These are phyloP conservation scores for Cucurbita ficifolia DNA, from an alignment of 306 rosid species.

Conservation along the genomic window DNA sequence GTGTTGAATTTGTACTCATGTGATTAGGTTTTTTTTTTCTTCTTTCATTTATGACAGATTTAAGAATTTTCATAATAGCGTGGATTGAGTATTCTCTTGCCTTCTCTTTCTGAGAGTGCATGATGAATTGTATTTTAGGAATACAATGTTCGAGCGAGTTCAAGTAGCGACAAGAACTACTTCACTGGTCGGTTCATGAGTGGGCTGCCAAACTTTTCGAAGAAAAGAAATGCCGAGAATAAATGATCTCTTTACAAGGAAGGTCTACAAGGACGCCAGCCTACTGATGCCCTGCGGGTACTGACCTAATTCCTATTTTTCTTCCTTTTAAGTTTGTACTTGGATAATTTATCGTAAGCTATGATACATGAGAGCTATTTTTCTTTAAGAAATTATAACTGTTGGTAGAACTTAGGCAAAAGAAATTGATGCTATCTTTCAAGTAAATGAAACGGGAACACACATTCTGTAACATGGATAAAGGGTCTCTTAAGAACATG, in stretches of 20 bases:
- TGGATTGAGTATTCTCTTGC: not conserved
- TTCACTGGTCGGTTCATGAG: slow-evolving; percentile 65
- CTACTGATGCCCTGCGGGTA: slow-evolving; percentile 70
- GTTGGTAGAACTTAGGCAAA: not conserved
- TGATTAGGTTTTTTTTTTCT: not conserved
- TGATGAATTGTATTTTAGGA: slow-evolving; percentile 29
- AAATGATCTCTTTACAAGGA: slow-evolving; percentile 78
- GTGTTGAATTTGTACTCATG: not conserved
- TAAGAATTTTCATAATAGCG: not conserved
- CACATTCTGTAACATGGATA: not conserved
- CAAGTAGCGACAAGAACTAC: slow-evolving; percentile 54
- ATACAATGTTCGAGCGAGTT: slow-evolving; percentile 77
- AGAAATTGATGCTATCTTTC: not conserved
- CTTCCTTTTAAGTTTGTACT: not conserved
- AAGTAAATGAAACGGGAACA: not conserved
- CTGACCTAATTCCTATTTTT: not conserved
- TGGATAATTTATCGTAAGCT: not conserved
- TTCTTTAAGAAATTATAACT: not conserved
- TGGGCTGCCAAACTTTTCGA: slow-evolving; percentile 83
- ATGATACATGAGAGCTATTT: not conserved
- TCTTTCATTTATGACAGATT: not conserved
- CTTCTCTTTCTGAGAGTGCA: not conserved
- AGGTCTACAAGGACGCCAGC: slow-evolving; percentile 69
- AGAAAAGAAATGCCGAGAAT: slow-evolving; percentile 77
- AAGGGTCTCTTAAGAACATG: not conserved